Conservation (phyloP, 163 green algal species). For the Scenedesmus sp. region DNA sequence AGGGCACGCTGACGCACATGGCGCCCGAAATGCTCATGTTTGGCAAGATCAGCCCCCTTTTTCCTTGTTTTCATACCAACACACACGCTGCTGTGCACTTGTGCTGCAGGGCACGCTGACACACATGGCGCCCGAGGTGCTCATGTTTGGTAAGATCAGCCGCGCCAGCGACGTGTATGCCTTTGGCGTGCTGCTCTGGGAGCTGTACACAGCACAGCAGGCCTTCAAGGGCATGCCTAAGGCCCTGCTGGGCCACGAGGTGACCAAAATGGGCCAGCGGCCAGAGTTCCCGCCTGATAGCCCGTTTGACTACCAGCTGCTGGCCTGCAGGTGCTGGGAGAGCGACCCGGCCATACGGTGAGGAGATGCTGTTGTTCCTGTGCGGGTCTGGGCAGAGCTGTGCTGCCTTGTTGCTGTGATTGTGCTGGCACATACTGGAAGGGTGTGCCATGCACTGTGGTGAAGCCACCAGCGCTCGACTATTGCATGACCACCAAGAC, state of each 20-base stretch:
- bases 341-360: constrained; percentile 54
- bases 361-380: background rate
- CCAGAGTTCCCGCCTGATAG: constrained; percentile 59
- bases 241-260: constrained; percentile 67
- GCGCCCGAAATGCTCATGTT: constrained; percentile 47
- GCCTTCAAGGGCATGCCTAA: constrained; percentile 63
- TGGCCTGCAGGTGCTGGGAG: constrained; percentile 70
- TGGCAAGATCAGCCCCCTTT: background rate
- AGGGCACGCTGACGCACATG: constrained; percentile 54
- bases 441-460: background rate
- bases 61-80: background rate
- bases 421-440: background rate
- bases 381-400: no score
- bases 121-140: constrained; percentile 53
- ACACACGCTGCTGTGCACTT: background rate
- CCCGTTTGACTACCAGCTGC: constrained; percentile 63
- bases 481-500: no score
- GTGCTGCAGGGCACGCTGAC: constrained; percentile 45
- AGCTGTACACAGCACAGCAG: constrained; percentile 61
- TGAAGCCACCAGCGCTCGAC: no score
- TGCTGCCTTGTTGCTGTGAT: background rate
- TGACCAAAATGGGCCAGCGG: constrained; percentile 50
- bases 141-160: constrained; percentile 47
- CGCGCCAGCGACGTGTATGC: constrained; percentile 59
- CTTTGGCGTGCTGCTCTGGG: constrained; percentile 60